These are phyloP conservation scores for Trichoderma guizhouense DNA, from an alignment of 2,329 filamentous ascomycete species.

Conservation along the genomic window DNA sequence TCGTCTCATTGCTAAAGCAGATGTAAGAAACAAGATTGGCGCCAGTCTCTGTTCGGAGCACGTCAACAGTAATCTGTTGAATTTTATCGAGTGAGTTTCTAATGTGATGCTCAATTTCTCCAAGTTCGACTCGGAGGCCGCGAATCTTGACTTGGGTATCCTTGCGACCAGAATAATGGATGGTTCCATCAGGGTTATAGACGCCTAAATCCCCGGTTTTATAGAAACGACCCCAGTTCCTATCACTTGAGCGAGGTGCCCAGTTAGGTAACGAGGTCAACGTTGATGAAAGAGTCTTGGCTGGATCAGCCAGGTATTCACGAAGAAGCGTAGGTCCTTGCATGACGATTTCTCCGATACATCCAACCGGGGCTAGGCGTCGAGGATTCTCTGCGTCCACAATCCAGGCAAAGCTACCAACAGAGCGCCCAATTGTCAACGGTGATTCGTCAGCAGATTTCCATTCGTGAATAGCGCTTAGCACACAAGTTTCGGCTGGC, in stretches of 20 bases:
- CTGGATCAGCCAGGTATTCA: conserved; percentile 12
- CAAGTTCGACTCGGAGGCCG: conserved; percentile 17
- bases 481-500: conserved; percentile 17
- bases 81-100: neutral
- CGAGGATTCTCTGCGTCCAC: neutral
- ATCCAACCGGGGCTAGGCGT: conserved; percentile 11
- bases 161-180: conserved; percentile 9
- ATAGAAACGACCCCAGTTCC: conserved; percentile 13
- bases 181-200: conserved; percentile 14
- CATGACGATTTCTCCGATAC: conserved; percentile 15
- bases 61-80: conserved; percentile 12
- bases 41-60: neutral
- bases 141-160: conserved; percentile 19
- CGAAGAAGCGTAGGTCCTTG: conserved; percentile 17
- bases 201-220: neutral
- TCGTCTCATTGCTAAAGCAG: conserved; percentile 1
- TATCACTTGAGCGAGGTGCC: neutral
- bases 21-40: conserved; percentile 12
- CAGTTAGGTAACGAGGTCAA: conserved; percentile 3
- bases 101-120: conserved; percentile 14
- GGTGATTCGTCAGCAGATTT: conserved; percentile 12
- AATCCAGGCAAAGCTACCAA: conserved; percentile 15
- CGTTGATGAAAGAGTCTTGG: conserved; percentile 2
- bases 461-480: conserved; percentile 16
- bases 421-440: conserved; percentile 6